Base-by-base conservation (phyloP, 2,329 filamentous ascomycete genomes). In the Cladophialophora immunda region DNA sequence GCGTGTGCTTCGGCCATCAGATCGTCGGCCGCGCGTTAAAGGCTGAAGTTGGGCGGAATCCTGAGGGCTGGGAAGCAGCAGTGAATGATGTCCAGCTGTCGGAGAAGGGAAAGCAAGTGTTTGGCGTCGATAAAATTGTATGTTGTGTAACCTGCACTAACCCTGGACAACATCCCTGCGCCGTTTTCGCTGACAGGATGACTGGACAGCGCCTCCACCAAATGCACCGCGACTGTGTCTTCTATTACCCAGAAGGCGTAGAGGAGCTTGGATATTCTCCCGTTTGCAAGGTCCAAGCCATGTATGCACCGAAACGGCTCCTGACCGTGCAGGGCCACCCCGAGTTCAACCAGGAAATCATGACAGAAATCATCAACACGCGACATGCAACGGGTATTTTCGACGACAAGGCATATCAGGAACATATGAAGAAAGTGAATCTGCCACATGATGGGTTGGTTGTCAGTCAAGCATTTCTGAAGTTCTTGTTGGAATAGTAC, bases 1-100 rank as follows among this genome's bases (percentile, higher is more conserved):
- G 92, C 11, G 85, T 95, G 17, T 97, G 93, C 79, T 97, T 94
- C 77, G 93, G 93, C 4, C 93, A 96, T 77, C 92, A 97, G 81
- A 93, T 97, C 73, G 81, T 95, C 52, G 92, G 86, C 0, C 84
- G 92, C 60, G 91, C 92, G 0, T 76, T 94, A 71, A 91, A 88
- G 3, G 85, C 81, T 22, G 85, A 86, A 72, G 90, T 96, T 2
- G 89, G 84, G 38, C 81, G 88, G 62, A 92, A 87, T 76, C 84
- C 88, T 27, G 78, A 81, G 22, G 92, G 92, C 1, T 97, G 93
- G 93, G 93, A 97, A 80, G 81, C 92, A n/a, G 88, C 90, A 58
- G 92, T 95, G 2, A 86, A 86, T 27, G 85, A 89, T 30, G 83
- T 94, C 47, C 78, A 88, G 66, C 81, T 96, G 75, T 92, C 89